Conservation (phyloP, 257 asterid genomes). For the Prunella vulgaris region DNA sequence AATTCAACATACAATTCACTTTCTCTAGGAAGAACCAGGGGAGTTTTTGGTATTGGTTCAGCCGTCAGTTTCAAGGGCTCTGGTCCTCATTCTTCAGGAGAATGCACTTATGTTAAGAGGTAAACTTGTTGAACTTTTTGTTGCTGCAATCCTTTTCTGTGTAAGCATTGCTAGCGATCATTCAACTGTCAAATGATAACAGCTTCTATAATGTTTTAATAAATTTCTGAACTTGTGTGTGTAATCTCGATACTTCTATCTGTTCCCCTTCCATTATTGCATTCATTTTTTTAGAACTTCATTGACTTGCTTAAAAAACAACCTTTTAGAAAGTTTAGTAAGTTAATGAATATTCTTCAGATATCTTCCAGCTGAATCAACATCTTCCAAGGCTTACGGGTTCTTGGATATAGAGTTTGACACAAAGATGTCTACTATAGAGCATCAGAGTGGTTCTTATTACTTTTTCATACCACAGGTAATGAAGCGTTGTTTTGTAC, state of each 20-base stretch:
- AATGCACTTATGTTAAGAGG: slow-evolving; percentile 44
- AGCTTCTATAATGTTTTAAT: not conserved
- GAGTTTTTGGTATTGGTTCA: slow-evolving; percentile 88
- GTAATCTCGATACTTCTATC: not conserved
- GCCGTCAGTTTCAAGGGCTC: slow-evolving; percentile 56
- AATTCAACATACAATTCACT: slow-evolving; percentile 56
- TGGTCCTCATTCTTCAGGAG: slow-evolving; percentile 35
- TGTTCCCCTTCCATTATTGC: too few relatives aligned
- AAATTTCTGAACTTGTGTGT: not conserved
- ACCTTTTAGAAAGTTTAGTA: not conserved
- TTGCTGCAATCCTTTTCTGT: not conserved
- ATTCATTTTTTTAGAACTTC: not conserved
- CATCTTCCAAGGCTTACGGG: slow-evolving; percentile 72
- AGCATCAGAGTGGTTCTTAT: slow-evolving; percentile 57
- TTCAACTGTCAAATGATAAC: not conserved
- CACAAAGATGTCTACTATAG: slow-evolving; percentile 32
- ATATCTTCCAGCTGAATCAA: slow-evolving; percentile 52
- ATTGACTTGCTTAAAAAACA: not conserved
- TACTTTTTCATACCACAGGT: slow-evolving; percentile 81
- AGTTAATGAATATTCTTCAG: slow-evolving; percentile 36
- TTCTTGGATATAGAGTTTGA: slow-evolving; percentile 60
- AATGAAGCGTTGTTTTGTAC: slow-evolving; percentile 17
- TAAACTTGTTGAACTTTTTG: slow-evolving; percentile 22
- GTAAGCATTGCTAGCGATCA: not conserved
- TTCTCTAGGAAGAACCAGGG: slow-evolving; percentile 67